Base-by-base conservation (phyloP, 164 flowering plant genomes). In the Amborella trichopoda region DNA sequence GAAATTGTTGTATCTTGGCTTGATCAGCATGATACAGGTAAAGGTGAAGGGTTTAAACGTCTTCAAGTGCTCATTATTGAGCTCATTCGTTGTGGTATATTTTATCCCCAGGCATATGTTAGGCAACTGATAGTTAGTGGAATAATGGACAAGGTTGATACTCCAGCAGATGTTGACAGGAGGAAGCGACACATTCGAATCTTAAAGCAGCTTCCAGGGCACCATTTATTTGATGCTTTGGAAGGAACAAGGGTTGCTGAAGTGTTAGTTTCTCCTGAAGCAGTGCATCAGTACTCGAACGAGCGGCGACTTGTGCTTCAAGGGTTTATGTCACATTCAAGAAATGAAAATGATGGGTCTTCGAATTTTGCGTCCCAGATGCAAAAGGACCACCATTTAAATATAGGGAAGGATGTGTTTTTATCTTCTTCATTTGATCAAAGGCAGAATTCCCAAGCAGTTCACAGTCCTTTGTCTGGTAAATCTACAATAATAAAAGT, bases 81-180 rank as follows among this genome's bases (percentile, higher is more conserved):
- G 55, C 84, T 93, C 16, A 71, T 75, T 37, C 71, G 71, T 23
- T 67, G 77, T 48, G 90, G 97, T 19, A 79, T 93, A 24, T 93
- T 93, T 55, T 74, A 70, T 46, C 99, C 99, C 24, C 87, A 63
- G 58, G 81, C 80, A 16, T 93, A 93, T 74, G 85, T 69, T 21
- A 79, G 99, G 69, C 95, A 93, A 77, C 68, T 93, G 28, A 72
- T 93, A 38, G 78, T 88, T 40, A 85, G 99, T 68, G 97, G 97
- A 34, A 65, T 80, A 32, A 70, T 83, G 72, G 95, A 85, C 59
- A 52, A 48, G 28, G 58, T 41, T 67, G 83, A 62, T 27, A 46
- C 78, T 43, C 39, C 42, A 10, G 54, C 42, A 37, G 80, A 81
- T 34, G 33, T 49, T 47, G 80, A 66, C 23, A 73, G 71, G 42